Evolutionary conservation across 805 yeast species (phyloP).

Genomic region (Ascoidea asiatica): DNA sequence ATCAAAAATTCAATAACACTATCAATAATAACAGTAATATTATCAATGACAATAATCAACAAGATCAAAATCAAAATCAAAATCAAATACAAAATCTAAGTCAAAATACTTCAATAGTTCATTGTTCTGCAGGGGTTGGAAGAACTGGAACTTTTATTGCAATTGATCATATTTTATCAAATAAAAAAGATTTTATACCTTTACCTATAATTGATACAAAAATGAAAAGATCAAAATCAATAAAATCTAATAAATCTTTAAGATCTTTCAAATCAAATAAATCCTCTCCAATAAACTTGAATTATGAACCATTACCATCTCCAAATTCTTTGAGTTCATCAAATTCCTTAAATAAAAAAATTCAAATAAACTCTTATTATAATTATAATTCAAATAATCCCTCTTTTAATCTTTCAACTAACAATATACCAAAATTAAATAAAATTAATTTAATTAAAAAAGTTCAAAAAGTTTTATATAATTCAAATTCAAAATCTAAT

Average conservation of each 20-base stretch:
- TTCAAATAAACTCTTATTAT: no score
- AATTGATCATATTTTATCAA: constrained; percentile 33
- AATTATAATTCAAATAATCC: no score
- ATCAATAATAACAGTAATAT: no score
- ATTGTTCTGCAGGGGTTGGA: constrained; percentile 97
- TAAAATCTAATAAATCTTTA: constrained; percentile 6
- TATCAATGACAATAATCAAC: not conserved
- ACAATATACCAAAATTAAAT: not conserved
- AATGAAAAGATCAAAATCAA: constrained; percentile 3
- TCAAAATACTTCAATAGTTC: constrained; percentile 46
- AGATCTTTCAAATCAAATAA: constrained; percentile 1
- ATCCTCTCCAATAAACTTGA: no score
- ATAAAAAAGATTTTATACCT: constrained; percentile 1
- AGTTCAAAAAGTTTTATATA: not conserved
- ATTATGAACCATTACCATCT: not conserved
- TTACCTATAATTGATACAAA: not conserved
- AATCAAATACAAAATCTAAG: constrained; percentile 64
- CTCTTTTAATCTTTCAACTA: not conserved
- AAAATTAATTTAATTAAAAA: no score
- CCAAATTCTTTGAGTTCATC: not conserved
- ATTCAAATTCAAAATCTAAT: not conserved
- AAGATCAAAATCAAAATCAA: no score
- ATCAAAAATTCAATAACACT: no score
- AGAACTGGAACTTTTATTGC: constrained; percentile 84
- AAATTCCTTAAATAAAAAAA: no score